Evolutionary conservation across 2,329 filamentous ascomycete species (phyloP).

Genomic region (Fusarium avenaceum): DNA sequence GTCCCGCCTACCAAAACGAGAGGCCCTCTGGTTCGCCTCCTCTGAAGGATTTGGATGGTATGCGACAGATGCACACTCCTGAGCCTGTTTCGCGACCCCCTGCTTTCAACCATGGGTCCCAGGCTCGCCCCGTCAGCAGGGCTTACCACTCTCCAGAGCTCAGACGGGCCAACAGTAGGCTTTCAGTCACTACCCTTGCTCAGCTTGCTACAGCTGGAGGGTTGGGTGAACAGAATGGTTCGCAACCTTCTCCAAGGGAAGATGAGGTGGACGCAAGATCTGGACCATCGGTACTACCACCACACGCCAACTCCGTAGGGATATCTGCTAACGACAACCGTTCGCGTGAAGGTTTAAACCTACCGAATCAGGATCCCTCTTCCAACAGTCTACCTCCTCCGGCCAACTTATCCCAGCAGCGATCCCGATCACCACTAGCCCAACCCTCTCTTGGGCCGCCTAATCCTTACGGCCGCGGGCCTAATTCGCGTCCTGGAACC

Average conservation of each 20-base stretch:
- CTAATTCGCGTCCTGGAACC: conserved; percentile 51
- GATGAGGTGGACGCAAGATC: conserved; percentile 53
- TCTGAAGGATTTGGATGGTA: conserved; percentile 66
- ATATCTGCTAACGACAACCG: conserved; percentile 67
- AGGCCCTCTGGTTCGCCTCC: conserved; percentile 55
- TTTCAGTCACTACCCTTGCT: conserved; percentile 84
- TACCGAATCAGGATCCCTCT: conserved; percentile 54
- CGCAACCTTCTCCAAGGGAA: conserved; percentile 49
- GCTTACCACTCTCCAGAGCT: conserved; percentile 83
- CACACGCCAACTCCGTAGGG: conserved; percentile 64
- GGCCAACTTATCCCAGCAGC: conserved; percentile 57
- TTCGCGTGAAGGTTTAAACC: conserved; percentile 67
- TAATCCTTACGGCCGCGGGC: conserved; percentile 52
- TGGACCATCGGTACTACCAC: conserved; percentile 65
- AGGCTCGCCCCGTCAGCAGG: conserved; percentile 74
- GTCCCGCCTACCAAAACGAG: conserved; percentile 71
- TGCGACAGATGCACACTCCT: conserved; percentile 72
- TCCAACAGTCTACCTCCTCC: conserved; percentile 58
- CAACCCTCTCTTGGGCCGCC: conserved; percentile 53
- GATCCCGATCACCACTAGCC: conserved; percentile 62
- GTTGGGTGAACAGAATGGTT: conserved; percentile 59
- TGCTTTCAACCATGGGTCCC: conserved; percentile 80
- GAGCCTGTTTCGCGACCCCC: conserved; percentile 85
- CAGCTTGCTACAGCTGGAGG: conserved; percentile 81
- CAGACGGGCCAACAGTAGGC: conserved; percentile 83